Base-by-base conservation (phyloP, 176 grass and related monocot genomes). In the Carex scoparia region DNA sequence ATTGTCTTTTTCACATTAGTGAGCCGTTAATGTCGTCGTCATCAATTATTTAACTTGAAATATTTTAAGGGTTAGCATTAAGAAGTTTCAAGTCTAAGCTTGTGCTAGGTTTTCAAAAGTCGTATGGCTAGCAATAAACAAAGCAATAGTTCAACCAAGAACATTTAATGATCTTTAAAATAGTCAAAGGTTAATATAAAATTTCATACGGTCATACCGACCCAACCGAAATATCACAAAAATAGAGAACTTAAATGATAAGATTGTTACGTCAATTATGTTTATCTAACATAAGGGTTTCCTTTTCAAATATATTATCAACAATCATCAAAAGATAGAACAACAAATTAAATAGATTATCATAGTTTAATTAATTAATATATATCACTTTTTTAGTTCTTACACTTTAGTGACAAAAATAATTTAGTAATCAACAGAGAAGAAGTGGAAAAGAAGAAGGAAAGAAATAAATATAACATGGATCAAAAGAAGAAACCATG, bases 401-500 rank as follows among this genome's bases (percentile, higher is more conserved):
- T 32, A 35, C 74, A 57, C 51, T 78, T 78, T 40, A 40, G 67
- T 55, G 51, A 78, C 51, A 57, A 57, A 15, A 23, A 23, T 23
- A 23, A 1, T 57, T 8, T 53, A 78, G 12, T 57, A 56, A 57
- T 12, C 57, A 0, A 33, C 1, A 2, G 2, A 54, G 7, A 76
- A 63, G 18, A 63, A 51, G 12, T 23, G 23, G 23, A n/a, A 1
- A 71, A 55, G 5, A 78, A 57, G 48, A 27, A 10, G 1, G 1
- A 32, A 35, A 56, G 1, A 70, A 13, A 65, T 31, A 65, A 13
- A 65, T 31, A 65, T 57, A 78, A 78, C 74, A 78, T 78, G 74
- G 74, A 78, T 78, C 49, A 16, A 71, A n/a, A 33, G 51, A 35
- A 57, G 51, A 56, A 78, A 78, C 74, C 74, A 78, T 78, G 74